These are phyloP conservation scores for Pichia nanzhaoensis DNA, from an alignment of 805 yeast genomes.

Conservation along the genomic window DNA sequence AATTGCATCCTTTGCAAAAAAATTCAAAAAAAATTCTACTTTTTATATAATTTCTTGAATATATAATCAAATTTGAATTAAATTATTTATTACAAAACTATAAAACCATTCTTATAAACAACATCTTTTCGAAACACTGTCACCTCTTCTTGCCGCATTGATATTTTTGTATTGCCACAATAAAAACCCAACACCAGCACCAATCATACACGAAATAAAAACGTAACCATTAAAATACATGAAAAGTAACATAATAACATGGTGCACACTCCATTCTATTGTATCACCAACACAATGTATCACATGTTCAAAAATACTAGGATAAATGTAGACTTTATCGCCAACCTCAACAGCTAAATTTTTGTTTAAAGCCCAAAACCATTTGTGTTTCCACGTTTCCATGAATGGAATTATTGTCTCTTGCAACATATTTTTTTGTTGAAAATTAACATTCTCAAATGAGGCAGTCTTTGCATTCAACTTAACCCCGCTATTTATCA, in stretches of 20 bases:
- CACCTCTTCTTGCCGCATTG: slow-evolving; percentile 6
- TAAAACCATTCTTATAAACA: slow-evolving; percentile 11
- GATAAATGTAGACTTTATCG: slow-evolving; percentile 14
- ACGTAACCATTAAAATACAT: slow-evolving; percentile 21
- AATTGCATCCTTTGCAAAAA: no score
- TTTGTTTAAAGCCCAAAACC: slow-evolving; percentile 13
- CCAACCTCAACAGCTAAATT: slow-evolving; percentile 12
- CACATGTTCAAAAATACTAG: slow-evolving; percentile 14
- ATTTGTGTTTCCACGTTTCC: slow-evolving; percentile 13
- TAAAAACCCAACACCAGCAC: slow-evolving; percentile 17
- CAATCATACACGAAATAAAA: slow-evolving; percentile 18
- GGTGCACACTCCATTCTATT: slow-evolving; percentile 19
- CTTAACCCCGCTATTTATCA: slow-evolving; percentile 3
- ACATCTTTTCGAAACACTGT: slow-evolving; percentile 16
- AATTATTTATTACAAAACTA: not conserved
- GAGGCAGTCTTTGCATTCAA: not conserved
- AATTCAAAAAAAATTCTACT: no score
- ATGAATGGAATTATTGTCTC: slow-evolving; percentile 12
- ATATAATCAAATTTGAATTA: not conserved
- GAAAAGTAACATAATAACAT: slow-evolving; percentile 16
- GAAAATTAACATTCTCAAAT: not conserved
- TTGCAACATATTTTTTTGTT: not conserved
- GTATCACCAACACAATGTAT: slow-evolving; percentile 14
- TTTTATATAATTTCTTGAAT: not conserved
- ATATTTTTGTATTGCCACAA: slow-evolving; percentile 12